phyloP scores from a whole-genome alignment of 345 rosid genomes.

The Theobroma cacao region DNA sequence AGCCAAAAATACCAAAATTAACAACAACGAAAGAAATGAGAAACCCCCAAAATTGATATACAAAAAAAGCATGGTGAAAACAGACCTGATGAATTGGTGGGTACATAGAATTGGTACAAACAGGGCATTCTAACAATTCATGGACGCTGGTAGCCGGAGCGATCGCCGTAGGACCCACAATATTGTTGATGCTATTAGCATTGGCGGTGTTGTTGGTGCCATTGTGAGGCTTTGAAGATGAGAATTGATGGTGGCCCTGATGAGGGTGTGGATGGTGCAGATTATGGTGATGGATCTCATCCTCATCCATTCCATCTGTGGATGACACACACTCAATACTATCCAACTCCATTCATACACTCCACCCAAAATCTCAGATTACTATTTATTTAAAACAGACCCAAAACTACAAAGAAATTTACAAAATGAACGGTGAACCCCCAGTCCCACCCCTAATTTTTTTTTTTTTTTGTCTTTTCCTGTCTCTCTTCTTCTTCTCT shows the following conservation, averaged over 20 bases:
- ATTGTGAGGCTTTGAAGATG: conserved; percentile 58
- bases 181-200: conserved; percentile 28
- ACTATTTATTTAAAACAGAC: not conserved
- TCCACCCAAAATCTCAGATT: not conserved
- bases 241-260: conserved; percentile 44
- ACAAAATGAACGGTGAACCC: not conserved
- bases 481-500: conserved; percentile 21
- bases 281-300: conserved; percentile 62
- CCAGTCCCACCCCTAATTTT: not conserved
- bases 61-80: not conserved
- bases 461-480: not conserved
- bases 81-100: conserved; percentile 99
- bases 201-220: conserved; percentile 29
- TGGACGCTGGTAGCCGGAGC: conserved; percentile 90
- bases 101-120: conserved; percentile 96
- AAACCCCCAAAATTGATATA: not conserved
- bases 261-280: conserved; percentile 34
- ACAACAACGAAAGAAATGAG: not conserved
- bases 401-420: conserved; percentile 46
- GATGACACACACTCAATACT: conserved; percentile 78
- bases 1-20: not conserved
- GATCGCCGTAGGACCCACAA: conserved; percentile 54
- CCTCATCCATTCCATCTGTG: conserved; percentile 55
- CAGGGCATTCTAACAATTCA: conserved; percentile 97
- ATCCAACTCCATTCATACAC: conserved; percentile 60